Evolutionary conservation across 495 filamentous ascomycete species (phyloP).

Genomic region (Astrothelium subdiscretum): DNA sequence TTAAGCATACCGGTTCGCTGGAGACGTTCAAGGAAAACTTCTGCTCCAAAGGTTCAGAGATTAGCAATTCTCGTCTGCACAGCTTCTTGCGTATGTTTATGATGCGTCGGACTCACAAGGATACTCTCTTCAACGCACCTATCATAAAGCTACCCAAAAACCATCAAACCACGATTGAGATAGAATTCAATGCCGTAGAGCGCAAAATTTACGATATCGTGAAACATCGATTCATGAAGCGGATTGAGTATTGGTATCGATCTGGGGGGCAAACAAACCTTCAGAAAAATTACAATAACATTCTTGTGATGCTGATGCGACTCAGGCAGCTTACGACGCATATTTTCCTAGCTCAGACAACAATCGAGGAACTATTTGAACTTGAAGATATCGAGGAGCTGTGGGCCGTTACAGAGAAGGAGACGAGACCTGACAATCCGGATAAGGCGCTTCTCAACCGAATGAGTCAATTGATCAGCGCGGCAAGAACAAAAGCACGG

Average conservation of each 20-base stretch:
- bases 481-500: conserved; percentile 4
- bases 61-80: conserved; percentile 28
- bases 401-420: conserved; percentile 13
- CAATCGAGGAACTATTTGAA: conserved; percentile 34
- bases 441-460: neutral
- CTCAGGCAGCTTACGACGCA: conserved; percentile 44
- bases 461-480: conserved; percentile 13
- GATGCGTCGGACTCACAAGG: conserved; percentile 41
- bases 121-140: conserved; percentile 40
- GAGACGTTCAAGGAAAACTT: conserved; percentile 40
- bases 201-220: conserved; percentile 38
- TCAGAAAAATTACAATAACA: conserved; percentile 20
- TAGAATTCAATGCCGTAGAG: conserved; percentile 40
- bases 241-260: conserved; percentile 28
- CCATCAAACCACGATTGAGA: conserved; percentile 22
- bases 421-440: conserved; percentile 4
- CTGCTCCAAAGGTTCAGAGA: conserved; percentile 24
- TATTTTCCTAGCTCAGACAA: conserved; percentile 36
- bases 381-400: conserved; percentile 30
- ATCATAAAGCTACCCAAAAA: conserved; percentile 43
- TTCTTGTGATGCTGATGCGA: conserved; percentile 33
- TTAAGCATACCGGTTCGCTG: conserved; percentile 32
- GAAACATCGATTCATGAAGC: conserved; percentile 22
- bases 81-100: conserved; percentile 32
- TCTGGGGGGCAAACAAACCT: conserved; percentile 9